Evolutionary conservation across 345 rosid genomes (phyloP), one percentile per base, ranked within the genome.

Genomic region (Hevea brasiliensis): DNA sequence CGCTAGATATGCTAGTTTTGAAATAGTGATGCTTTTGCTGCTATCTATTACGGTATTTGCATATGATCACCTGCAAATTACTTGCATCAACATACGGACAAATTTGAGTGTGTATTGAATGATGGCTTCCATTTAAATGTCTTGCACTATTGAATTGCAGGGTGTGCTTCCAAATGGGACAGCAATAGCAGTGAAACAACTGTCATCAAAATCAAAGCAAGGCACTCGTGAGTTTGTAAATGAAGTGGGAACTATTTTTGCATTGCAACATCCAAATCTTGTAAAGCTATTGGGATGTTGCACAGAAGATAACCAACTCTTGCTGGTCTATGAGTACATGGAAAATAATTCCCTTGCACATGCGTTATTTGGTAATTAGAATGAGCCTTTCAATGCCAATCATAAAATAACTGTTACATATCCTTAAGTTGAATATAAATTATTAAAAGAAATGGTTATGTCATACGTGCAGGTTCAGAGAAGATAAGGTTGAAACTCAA

Each of bases 201-300:
- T 60, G 2, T 60, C 63, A 5, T 15, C 21, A 0, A 60, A 60
- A 6, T 60, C 63, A 17, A 44, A 45, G 68, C 53, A 65, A 65
- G 53, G 68, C 26, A 44, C 35, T 26, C 54, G 68, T 12, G 68
- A 65, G 3, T 65, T 64, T 44, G 68, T 64, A 0, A 64, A 42
- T 24, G 68, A 64, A 64, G 27, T 64, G 1, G 68, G 68, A 13
- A 64, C 51, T 23, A 44, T 64, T 12, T 64, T 44, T 42, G 26
- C 53, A n/a, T 64, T 64, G 51, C 68, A 64, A 44, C 68, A 64
- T 64, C 68, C 68, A 13, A 64, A 64, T 44, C 68, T 64, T 64
- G 53, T 32, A 27, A 59, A 27, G 40, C 63, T 59, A 14, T 59
- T 12, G 4, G 61, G 61, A 7, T 57, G 61, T 4, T 57, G 63